Base-by-base conservation (phyloP, 2,329 filamentous ascomycete species). In the Penicillium sp. region DNA sequence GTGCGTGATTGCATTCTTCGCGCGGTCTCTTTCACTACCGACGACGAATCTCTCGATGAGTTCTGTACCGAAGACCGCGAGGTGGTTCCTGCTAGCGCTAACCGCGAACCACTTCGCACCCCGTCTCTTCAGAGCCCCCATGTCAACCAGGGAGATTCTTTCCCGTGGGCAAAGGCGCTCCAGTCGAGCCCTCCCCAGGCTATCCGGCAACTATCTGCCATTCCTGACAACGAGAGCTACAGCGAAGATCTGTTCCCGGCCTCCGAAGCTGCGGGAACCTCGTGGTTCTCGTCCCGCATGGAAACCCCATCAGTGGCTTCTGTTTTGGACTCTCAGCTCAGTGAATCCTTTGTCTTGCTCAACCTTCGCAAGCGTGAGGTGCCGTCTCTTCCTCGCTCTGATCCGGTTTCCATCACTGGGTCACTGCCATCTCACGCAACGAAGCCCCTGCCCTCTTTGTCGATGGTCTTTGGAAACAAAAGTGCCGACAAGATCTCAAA, bases 101-200 rank as follows among this genome's bases (percentile, higher is more conserved):
- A 96, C 78, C 90, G 94, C 59, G 92, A 97, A 78, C 94, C 94
- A 54, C 86, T 99, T 35, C 90, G 94, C 58, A 99, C 94, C 3
- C 94, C 94, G 16, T 97, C 94, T 5, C 87, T 99, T 72, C 90
- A 93, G 75, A 96, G 88, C 67, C 91, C 94, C 22, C 85, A 88
- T 65, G 74, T 94, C 66, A 89, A 92, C 67, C 83, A 83, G 57
- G 79, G 78, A 57, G 90, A 90, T 56, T 88, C 90, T 5, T 97
- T 97, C 82, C 92, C 93, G 1, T 99, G 94, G 94, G 88, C 91
- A 66, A 93, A 94, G 78, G 92, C 90, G 62, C 78, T 97, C 53
- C 90, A 95, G 61, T 86, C 86, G 61, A 90, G 82, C 56, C 85
- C 89, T 22, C 84, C 85, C 32, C 85, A 88, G 69, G 76, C 81